A percentile compares a stretch with the other conserved stretches of the same genome.
Conservation (phyloP, 352 stramenopile genomes). For the Phytophthora colocasiae region DNA sequence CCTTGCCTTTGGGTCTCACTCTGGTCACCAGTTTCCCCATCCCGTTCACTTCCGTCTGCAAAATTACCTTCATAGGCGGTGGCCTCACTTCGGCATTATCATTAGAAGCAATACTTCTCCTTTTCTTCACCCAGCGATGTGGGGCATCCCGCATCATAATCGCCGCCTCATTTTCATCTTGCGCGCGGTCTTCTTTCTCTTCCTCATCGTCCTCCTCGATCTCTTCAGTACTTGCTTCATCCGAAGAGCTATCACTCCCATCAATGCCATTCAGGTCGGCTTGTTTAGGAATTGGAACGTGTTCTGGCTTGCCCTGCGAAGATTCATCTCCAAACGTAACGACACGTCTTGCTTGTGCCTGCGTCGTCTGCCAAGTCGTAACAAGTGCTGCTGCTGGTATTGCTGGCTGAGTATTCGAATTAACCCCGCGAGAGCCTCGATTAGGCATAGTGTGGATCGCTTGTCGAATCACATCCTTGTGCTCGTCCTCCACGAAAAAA, state of each 20-base stretch:
- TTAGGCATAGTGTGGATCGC: slow-evolving; percentile 51
- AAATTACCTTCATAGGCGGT: slow-evolving; percentile 3
- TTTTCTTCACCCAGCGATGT: slow-evolving; percentile 18
- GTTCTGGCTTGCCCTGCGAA: not conserved
- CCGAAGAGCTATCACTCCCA: slow-evolving; percentile 39
- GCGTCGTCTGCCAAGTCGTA: slow-evolving; percentile 1
- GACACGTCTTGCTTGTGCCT: slow-evolving; percentile 16
- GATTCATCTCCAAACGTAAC: slow-evolving; percentile 33
- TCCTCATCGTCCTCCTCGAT: slow-evolving; percentile 4
- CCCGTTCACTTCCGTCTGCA: slow-evolving; percentile 9
- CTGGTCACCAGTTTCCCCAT: slow-evolving; percentile 1
- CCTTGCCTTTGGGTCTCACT: slow-evolving; percentile 20
- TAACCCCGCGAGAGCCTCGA: slow-evolving; percentile 22
- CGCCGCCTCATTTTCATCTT: slow-evolving; percentile 18
- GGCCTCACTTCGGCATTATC: slow-evolving; percentile 29
- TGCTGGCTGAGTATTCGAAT: slow-evolving; percentile 9
- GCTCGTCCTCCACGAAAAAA: slow-evolving; percentile 50
- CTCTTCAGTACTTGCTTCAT: slow-evolving; percentile 20
- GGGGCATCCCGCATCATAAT: slow-evolving; percentile 20
- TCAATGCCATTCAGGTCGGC: slow-evolving; percentile 12
- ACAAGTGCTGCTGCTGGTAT: slow-evolving; percentile 2
- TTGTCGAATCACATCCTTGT: slow-evolving; percentile 45
- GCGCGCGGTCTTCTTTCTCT: slow-evolving; percentile 5
- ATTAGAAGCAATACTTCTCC: slow-evolving; percentile 18
- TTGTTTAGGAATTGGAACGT: slow-evolving; percentile 1